Evolutionary conservation across 768 basidiomycete species (phyloP).

Genomic region (Agaricus sinodeliciosus): DNA sequence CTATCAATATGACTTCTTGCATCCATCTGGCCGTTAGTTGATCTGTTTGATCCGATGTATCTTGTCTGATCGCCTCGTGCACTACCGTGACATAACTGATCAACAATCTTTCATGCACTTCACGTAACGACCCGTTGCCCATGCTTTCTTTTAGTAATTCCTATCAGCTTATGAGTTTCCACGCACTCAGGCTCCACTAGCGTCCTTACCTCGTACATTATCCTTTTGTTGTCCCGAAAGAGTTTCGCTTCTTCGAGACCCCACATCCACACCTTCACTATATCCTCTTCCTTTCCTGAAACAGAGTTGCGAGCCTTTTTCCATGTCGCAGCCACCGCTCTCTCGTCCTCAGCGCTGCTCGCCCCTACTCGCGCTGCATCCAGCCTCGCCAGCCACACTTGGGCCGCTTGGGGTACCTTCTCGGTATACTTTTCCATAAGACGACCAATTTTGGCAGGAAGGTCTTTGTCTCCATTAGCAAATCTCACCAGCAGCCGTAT

Average conservation of each 20-base stretch:
- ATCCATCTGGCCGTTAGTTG: constrained; percentile 17
- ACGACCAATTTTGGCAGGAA: constrained; percentile 28
- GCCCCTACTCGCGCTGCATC: constrained; percentile 29
- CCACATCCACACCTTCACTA: constrained; percentile 49
- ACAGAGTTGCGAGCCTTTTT: constrained; percentile 35
- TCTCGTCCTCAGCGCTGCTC: constrained; percentile 18
- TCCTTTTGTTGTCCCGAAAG: constrained; percentile 16
- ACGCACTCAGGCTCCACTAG: not conserved
- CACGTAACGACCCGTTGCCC: constrained; percentile 27
- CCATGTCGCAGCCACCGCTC: constrained; percentile 29
- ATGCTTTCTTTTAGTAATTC: constrained; percentile 40
- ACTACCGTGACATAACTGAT: constrained; percentile 34
- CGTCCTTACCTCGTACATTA: constrained; percentile 27
- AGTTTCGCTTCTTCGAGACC: constrained; percentile 26
- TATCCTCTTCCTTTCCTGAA: constrained; percentile 20
- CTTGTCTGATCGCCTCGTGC: constrained; percentile 16
- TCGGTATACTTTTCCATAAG: constrained; percentile 42
- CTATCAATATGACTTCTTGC: constrained; percentile 33
- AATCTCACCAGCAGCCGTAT: constrained; percentile 21
- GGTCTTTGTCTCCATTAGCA: constrained; percentile 5
- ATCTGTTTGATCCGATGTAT: constrained; percentile 23
- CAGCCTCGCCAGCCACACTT: constrained; percentile 50
- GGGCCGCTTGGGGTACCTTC: constrained; percentile 26
- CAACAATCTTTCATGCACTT: constrained; percentile 42
- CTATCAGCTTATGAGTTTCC: constrained; percentile 21